Evolutionary conservation across 345 rosid species (phyloP), one percentile per base, ranked within the genome.

Genomic region (Salix caprea): DNA sequence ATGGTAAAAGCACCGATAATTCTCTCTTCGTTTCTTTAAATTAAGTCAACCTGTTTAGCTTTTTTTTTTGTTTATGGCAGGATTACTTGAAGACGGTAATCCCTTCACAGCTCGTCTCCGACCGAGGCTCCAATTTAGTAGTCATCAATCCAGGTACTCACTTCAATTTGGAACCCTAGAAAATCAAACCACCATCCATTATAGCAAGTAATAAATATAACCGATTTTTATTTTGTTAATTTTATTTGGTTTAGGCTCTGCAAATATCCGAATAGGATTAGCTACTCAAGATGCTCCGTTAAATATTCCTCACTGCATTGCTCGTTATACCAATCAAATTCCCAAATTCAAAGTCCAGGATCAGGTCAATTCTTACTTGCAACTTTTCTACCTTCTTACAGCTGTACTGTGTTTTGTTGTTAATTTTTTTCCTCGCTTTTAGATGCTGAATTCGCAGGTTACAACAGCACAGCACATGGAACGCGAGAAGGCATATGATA

Each of bases 41-140:
- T 65, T 32, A 5, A 74, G 26, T 19, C 26, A n/a, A 39, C 12
- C 24, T 9, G 12, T 19, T 32, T 1, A 11, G 1, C 12, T n/a
- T 16, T 48, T 48, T 48, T 39, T 58, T 39, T 21, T 2, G 19
- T 11, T 46, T 8, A 14, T 26, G n/a, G 70, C 89, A 93, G 99
- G 99, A 96, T 87, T 92, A 96, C 89, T 78, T 96, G 91, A 96
- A 89, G 83, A 86, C 99, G 19, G 97, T 90, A 80, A 87, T 88
- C 5, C 98, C 99, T 19, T 93, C 97, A 61, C 98, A 96, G 77
- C 90, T 96, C 65, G 75, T 96, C 10, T 30, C 90, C 28, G 99
- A 93, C 80, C 89, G 99, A 74, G 99, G 99, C 79, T 86, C 92
- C 72, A 90, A 91, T 77, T 83, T 95, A 48, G 96, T 95, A 56